phyloP scores from a whole-genome alignment of 148 eudicot species.

The Camellia sinensis region DNA sequence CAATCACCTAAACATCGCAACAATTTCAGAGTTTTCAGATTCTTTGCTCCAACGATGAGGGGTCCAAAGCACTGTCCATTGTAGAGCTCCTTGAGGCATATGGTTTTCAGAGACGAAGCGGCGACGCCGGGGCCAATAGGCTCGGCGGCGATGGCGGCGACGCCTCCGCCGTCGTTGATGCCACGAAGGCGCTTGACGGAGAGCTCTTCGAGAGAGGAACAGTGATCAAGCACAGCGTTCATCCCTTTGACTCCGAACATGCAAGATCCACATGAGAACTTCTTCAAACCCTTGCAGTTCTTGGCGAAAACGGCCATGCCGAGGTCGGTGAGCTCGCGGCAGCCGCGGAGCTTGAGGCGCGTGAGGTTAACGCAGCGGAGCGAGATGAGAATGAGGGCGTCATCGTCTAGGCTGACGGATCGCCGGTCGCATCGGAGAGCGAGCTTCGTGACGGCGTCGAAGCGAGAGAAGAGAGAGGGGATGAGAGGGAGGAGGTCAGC shows the following conservation, averaged over 20 bases:
- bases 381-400: conserved; percentile 34
- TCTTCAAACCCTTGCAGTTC: conserved; percentile 40
- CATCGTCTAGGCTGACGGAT: conserved; percentile 40
- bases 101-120: conserved; percentile 38
- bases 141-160: not conserved
- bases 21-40: conserved; percentile 51
- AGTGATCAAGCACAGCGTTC: conserved; percentile 39
- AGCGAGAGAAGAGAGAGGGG: conserved; percentile 36
- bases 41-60: conserved; percentile 53
- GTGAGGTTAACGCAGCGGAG: conserved; percentile 45
- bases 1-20: conserved; percentile 71
- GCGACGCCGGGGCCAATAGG: not conserved
- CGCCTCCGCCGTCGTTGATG: conserved; percentile 21
- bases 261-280: conserved; percentile 52
- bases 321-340: conserved; percentile 42
- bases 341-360: conserved; percentile 49
- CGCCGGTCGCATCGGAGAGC: conserved; percentile 49
- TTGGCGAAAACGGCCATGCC: conserved; percentile 42
- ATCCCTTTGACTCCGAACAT: conserved; percentile 44
- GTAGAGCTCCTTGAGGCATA: conserved; percentile 65
- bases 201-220: conserved; percentile 40
- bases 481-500: conserved; percentile 25
- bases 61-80: conserved; percentile 72
- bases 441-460: conserved; percentile 58
- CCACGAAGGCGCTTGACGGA: conserved; percentile 51